Evolutionary conservation across 179 eudicot genomes (phyloP).

Genomic region (Sideroxylon spinosum): DNA sequence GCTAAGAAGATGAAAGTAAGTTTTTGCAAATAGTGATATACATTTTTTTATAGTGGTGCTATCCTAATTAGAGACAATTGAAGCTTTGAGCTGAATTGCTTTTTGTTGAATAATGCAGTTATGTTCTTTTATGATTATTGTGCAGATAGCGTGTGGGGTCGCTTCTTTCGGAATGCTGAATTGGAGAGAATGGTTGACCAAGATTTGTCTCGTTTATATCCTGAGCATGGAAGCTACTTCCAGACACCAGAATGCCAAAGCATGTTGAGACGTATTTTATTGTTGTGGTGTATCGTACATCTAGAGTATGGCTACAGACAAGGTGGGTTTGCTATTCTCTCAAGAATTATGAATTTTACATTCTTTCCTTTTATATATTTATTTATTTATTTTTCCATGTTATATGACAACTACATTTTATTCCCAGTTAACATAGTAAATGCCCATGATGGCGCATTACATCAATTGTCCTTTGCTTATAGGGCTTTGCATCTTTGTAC

Average conservation of each 20-base stretch:
- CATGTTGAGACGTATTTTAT: slow-evolving; percentile 78
- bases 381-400: background rate
- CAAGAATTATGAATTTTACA: background rate
- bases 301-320: slow-evolving; percentile 95
- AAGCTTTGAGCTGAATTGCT: background rate
- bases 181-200: slow-evolving; percentile 90
- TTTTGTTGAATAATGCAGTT: no score
- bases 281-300: slow-evolving; percentile 93
- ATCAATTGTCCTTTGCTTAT: background rate
- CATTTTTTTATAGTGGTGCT: background rate
- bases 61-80: background rate
- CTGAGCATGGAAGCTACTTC: slow-evolving; percentile 89
- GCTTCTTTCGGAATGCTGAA: slow-evolving; percentile 89
- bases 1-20: background rate
- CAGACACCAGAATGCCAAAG: slow-evolving; percentile 91
- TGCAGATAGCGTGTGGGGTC: slow-evolving; percentile 98
- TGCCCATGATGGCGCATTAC: background rate
- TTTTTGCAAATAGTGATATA: background rate
- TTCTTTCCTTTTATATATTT: background rate
- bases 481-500: background rate
- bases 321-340: slow-evolving; percentile 42
- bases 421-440: background rate
- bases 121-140: background rate
- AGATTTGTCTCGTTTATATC: slow-evolving; percentile 92
- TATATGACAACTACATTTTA: background rate